Conservation (phyloP, 208 protist species). For the Trypanosoma rangeli region DNA sequence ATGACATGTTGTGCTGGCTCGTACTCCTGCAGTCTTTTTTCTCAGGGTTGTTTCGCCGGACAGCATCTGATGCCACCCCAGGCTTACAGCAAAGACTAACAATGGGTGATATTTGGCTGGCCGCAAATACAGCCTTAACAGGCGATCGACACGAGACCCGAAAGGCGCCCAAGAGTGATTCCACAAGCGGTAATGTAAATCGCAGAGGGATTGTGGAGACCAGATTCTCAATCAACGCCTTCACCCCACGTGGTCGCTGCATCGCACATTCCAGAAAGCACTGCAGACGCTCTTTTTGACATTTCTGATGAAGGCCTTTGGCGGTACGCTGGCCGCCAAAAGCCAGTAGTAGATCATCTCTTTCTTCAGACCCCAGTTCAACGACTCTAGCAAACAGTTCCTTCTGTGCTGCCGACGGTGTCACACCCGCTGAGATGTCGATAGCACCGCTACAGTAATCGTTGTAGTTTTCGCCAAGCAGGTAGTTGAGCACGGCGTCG, state of each 20-base stretch:
- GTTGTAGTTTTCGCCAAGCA: slow-evolving; percentile 11
- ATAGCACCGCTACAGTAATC: neutral
- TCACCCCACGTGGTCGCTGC: slow-evolving; percentile 39
- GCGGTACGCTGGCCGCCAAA: slow-evolving; percentile 44
- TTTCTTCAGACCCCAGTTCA: neutral
- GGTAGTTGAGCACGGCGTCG: slow-evolving; percentile 23
- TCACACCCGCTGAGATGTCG: neutral
- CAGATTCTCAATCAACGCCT: slow-evolving; percentile 47
- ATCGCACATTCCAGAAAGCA: slow-evolving; percentile 43
- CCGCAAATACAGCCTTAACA: slow-evolving; percentile 46
- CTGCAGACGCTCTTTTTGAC: slow-evolving; percentile 42
- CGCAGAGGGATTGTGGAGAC: slow-evolving; percentile 50
- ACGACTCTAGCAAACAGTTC: neutral
- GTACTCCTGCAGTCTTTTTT: neutral
- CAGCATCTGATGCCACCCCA: neutral
- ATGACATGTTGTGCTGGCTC: neutral
- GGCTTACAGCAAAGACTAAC: slow-evolving; percentile 46
- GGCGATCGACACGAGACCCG: slow-evolving; percentile 58
- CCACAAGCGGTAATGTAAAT: slow-evolving; percentile 62
- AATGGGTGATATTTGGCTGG: slow-evolving; percentile 47
- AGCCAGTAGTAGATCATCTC: slow-evolving; percentile 13
- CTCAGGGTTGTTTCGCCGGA: neutral
- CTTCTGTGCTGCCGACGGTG: neutral
- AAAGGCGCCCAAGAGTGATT: slow-evolving; percentile 60
- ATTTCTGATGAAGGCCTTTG: slow-evolving; percentile 43